A percentile compares a stretch with the other conserved stretches of the same genome.
Evolutionary conservation across 129 eudicot species (phyloP).

Genomic region (Calendula officinalis): DNA sequence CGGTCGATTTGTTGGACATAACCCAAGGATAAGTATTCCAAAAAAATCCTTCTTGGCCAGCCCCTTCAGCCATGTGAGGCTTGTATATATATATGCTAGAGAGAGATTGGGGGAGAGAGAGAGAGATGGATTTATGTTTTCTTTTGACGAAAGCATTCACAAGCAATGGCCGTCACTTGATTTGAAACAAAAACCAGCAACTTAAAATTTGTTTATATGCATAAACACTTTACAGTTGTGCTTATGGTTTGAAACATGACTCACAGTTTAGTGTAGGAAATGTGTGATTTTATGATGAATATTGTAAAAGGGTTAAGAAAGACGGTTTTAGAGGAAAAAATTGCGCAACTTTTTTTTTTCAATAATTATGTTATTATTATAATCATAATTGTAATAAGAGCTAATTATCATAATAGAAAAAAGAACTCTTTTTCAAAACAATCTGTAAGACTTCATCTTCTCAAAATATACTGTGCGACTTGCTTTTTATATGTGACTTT

Average conservation of each 20-base stretch:
- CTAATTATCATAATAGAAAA: too few relatives aligned
- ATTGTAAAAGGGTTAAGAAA: not conserved
- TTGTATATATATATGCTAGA: constrained; percentile 8
- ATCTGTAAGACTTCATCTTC: too few relatives aligned
- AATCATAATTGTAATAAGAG: not conserved
- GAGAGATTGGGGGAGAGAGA: constrained; percentile 9
- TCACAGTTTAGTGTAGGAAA: not conserved
- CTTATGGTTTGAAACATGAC: constrained; percentile 11
- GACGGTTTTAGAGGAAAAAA: not conserved
- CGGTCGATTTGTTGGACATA: constrained; percentile 17
- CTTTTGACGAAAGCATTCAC: not conserved
- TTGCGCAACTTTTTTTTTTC: not conserved
- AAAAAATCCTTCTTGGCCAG: constrained; percentile 24
- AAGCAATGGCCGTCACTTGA: not conserved
- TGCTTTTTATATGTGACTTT: too few relatives aligned
- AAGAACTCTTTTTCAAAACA: too few relatives aligned
- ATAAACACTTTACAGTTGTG: constrained; percentile 15
- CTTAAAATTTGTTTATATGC: constrained; percentile 8
- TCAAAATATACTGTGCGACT: too few relatives aligned
- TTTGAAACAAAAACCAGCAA: not conserved
- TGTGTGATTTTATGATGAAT: not conserved
- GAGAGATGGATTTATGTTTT: constrained; percentile 13
- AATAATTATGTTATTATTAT: not conserved
- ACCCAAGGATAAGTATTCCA: constrained; percentile 27
- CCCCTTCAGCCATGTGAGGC: constrained; percentile 25